Evolutionary conservation across 805 yeast genomes (phyloP).

Genomic region (Maudiozyma barnettii): DNA sequence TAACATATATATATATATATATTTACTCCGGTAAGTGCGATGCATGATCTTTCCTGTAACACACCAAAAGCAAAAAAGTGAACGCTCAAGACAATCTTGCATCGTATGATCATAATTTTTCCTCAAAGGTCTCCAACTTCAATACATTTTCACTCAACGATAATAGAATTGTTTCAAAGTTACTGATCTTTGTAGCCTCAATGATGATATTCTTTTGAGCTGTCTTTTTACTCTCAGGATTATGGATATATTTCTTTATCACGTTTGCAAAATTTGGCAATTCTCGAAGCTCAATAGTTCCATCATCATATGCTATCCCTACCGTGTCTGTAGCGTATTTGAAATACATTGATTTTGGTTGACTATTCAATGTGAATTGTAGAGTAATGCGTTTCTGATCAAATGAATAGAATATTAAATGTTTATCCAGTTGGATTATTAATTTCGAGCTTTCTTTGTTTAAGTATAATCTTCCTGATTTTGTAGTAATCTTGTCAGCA

Average conservation of each 20-base stretch:
- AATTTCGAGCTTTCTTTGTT: conserved; percentile 26
- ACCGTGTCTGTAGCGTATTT: conserved; percentile 9
- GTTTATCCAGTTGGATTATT: conserved; percentile 16
- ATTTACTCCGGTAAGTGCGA: too few relatives aligned
- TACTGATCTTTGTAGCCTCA: conserved; percentile 7
- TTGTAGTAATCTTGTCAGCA: conserved; percentile 2
- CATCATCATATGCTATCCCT: conserved; percentile 15
- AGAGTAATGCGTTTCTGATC: conserved; percentile 22
- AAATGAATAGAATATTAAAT: conserved; percentile 23
- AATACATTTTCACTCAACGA: conserved; percentile 8
- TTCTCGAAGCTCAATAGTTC: conserved; percentile 19
- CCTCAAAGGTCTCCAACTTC: conserved; percentile 7
- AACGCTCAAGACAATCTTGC: too few relatives aligned
- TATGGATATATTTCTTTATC: conserved; percentile 11
- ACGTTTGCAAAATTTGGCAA: conserved; percentile 12
- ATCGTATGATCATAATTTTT: neutral
- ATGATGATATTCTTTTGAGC: conserved; percentile 1
- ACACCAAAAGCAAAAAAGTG: too few relatives aligned
- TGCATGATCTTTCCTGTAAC: too few relatives aligned
- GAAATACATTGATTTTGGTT: conserved; percentile 10
- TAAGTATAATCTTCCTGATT: conserved; percentile 9
- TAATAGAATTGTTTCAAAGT: conserved; percentile 4
- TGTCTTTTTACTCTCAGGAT: conserved; percentile 2
- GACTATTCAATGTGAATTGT: conserved; percentile 6
- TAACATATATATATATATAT: too few relatives aligned